Conservation (phyloP, 177 flowering plant genomes). For the Tripterygium wilfordii region DNA sequence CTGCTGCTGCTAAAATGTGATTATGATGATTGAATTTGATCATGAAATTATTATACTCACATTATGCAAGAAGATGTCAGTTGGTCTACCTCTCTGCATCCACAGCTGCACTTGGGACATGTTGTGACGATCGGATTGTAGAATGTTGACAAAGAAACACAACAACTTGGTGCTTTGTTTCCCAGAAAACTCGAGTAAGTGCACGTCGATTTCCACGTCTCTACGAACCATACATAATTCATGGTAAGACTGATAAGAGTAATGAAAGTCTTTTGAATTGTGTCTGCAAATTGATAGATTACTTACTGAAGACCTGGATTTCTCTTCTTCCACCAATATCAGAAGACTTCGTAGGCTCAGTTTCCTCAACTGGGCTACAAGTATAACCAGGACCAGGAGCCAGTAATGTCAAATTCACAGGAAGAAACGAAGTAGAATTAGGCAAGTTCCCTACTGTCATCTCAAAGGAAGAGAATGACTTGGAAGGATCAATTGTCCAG, state of each 20-base stretch:
- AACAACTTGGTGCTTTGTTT: conserved; percentile 44
- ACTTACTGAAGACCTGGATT: conserved; percentile 55
- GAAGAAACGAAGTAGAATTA: conserved; percentile 15
- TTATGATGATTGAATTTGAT: not conserved
- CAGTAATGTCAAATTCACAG: conserved; percentile 40
- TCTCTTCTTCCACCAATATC: conserved; percentile 36
- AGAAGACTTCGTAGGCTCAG: conserved; percentile 37
- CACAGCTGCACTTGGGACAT: conserved; percentile 65
- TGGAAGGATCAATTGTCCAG: conserved; percentile 31
- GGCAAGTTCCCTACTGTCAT: conserved; percentile 44
- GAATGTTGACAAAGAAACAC: conserved; percentile 70
- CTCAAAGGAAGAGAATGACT: conserved; percentile 45
- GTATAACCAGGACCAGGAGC: conserved; percentile 68
- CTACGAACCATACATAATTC: conserved; percentile 27
- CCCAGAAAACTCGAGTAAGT: conserved; percentile 53
- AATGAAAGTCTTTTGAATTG: no score
- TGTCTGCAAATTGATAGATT: no score
- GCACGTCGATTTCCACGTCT: conserved; percentile 69
- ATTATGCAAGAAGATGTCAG: conserved; percentile 26
- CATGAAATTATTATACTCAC: conserved; percentile 15
- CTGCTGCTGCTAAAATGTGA: not conserved
- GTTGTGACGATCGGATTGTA: conserved; percentile 42
- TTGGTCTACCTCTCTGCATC: conserved; percentile 34
- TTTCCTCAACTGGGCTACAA: conserved; percentile 30
- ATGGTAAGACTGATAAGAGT: no score